A percentile compares a stretch with the other conserved stretches of the same genome.
Evolutionary conservation across 345 rosid species (phyloP).

Genomic region (Eutrema heterophyllum): DNA sequence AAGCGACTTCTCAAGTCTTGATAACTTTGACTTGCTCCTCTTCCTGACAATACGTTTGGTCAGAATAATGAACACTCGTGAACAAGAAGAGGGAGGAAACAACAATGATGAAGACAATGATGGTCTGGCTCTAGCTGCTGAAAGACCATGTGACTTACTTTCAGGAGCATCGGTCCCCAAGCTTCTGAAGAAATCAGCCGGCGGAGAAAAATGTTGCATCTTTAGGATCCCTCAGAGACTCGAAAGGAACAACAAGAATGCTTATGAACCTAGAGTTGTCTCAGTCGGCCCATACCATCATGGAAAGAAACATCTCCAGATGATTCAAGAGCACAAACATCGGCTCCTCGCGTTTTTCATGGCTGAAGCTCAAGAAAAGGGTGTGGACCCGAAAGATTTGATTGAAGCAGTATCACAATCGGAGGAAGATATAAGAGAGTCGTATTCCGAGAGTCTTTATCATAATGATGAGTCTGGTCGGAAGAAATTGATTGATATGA

Average conservation of each 20-base stretch:
- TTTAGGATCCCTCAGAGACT: constrained; percentile 39
- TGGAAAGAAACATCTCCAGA: constrained; percentile 30
- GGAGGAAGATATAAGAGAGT: constrained; percentile 17
- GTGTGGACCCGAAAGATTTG: neutral
- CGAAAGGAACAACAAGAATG: constrained; percentile 14
- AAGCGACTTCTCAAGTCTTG: neutral
- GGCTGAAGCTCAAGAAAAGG: neutral
- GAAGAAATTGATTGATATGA: constrained; percentile 33
- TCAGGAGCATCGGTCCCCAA: constrained; percentile 13
- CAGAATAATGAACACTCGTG: neutral
- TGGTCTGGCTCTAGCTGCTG: neutral
- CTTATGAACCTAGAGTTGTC: constrained; percentile 38
- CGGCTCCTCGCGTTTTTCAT: constrained; percentile 24
- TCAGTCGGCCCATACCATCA: constrained; percentile 47
- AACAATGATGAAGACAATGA: neutral
- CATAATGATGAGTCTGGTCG: neutral
- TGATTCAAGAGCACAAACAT: constrained; percentile 46
- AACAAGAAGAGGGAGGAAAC: neutral
- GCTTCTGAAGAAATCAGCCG: constrained; percentile 32
- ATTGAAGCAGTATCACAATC: neutral
- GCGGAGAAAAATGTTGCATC: constrained; percentile 35
- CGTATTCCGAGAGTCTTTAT: constrained; percentile 15
- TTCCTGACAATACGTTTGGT: neutral
- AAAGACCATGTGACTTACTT: neutral
- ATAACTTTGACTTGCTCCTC: neutral